Evolutionary conservation across 768 basidiomycete species (phyloP).

Genomic region (Tulasnella sp.): DNA sequence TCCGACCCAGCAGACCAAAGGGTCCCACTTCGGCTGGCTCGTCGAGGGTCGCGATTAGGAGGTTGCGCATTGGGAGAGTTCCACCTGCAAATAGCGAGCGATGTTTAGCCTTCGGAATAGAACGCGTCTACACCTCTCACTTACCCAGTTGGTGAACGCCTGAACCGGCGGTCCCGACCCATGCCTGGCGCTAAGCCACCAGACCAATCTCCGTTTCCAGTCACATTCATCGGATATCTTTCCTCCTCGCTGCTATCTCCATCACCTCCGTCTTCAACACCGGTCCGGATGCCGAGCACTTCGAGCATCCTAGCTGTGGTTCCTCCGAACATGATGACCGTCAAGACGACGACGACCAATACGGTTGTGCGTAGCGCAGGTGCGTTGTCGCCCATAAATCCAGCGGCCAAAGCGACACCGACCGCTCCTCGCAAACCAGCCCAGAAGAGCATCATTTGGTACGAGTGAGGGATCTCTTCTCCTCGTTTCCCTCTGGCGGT

Average conservation of each 20-base stretch:
- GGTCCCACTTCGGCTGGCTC: not conserved
- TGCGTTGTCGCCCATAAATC: constrained; percentile 91
- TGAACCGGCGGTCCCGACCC: not conserved
- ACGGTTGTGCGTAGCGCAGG: constrained; percentile 90
- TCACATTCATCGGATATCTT: constrained; percentile 26
- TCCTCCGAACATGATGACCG: constrained; percentile 91
- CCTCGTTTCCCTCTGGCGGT: constrained; percentile 79
- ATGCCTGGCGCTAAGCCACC: not conserved
- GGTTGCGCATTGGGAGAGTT: not conserved
- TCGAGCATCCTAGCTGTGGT: constrained; percentile 98
- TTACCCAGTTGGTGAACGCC: not conserved
- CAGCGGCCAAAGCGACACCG: constrained; percentile 93
- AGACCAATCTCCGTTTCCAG: not conserved
- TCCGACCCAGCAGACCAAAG: not conserved
- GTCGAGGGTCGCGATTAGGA: not conserved
- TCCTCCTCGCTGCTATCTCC: constrained; percentile 44
- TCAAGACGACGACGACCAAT: constrained; percentile 90
- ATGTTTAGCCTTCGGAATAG: not conserved
- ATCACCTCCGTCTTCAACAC: constrained; percentile 88
- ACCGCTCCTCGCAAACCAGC: constrained; percentile 95
- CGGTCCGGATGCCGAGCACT: constrained; percentile 90
- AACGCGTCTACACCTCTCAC: not conserved
- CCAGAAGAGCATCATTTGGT: constrained; percentile 99
- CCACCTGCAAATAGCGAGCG: not conserved
- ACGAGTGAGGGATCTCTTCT: constrained; percentile 93